Conservation (phyloP, 176 grass and related monocot genomes). For the Miscanthus lutarioriparius region DNA sequence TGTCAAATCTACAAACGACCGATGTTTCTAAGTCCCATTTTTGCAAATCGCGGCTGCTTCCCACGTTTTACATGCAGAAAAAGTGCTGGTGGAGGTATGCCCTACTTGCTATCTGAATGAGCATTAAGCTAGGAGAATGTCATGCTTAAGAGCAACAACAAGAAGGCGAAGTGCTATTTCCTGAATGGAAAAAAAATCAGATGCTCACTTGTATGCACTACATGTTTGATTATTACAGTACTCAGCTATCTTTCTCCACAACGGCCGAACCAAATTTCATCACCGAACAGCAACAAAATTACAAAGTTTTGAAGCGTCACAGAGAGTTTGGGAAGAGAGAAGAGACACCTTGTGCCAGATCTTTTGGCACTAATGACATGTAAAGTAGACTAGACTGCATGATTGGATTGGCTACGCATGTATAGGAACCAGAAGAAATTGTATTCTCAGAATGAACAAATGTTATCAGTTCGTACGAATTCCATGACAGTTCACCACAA, state of each 20-base stretch:
- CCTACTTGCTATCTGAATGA: background rate
- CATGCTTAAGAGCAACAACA: background rate
- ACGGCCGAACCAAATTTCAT: background rate
- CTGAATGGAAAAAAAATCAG: no score
- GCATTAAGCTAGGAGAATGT: background rate
- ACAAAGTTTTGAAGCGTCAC: background rate
- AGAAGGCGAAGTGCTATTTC: background rate
- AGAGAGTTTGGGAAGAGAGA: no score
- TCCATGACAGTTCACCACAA: background rate
- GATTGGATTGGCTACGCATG: no score
- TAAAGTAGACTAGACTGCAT: no score
- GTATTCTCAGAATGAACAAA: background rate
- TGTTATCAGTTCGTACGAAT: background rate
- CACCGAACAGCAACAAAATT: background rate
- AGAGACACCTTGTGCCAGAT: no score
- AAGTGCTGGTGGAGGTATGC: background rate
- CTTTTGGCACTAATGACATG: no score
- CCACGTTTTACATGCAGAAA: background rate
- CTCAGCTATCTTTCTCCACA: no score
- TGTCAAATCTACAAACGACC: no score
- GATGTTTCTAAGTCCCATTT: no score
- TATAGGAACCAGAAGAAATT: background rate
- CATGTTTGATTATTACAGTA: no score
- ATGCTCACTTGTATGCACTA: no score
- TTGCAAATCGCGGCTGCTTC: no score